Evolutionary conservation across 768 basidiomycete species (phyloP).

Genomic region (Tricholoma matsutake): DNA sequence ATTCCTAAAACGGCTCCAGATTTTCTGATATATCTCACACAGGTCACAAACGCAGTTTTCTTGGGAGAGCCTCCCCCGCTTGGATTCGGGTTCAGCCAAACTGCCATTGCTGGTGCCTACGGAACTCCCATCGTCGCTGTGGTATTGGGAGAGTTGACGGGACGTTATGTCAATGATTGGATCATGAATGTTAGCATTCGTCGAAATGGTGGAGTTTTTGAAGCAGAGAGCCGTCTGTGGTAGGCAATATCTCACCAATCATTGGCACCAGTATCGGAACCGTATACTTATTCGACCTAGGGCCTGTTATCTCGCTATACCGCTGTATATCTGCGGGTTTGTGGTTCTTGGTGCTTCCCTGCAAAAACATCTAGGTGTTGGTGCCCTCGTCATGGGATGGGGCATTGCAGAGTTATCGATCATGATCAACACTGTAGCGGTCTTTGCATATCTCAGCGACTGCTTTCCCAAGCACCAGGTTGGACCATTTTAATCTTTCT

Average conservation of each 20-base stretch:
- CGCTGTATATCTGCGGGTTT: constrained; percentile 61
- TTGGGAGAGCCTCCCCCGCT: constrained; percentile 50
- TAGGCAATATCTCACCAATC: constrained; percentile 18
- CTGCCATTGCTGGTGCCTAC: constrained; percentile 50
- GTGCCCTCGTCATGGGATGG: constrained; percentile 64
- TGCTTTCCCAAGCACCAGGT: constrained; percentile 32
- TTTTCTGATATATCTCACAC: not conserved
- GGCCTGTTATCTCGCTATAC: constrained; percentile 58
- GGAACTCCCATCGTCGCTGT: constrained; percentile 57
- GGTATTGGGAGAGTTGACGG: constrained; percentile 48
- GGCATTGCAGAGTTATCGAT: constrained; percentile 54
- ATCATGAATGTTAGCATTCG: constrained; percentile 44
- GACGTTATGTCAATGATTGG: constrained; percentile 52
- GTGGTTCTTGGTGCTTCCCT: constrained; percentile 53
- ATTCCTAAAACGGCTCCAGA: not conserved
- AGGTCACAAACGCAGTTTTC: constrained; percentile 69
- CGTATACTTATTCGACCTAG: constrained; percentile 24
- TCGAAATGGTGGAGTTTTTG: constrained; percentile 55
- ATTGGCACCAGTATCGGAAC: not conserved
- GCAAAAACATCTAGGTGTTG: constrained; percentile 50
- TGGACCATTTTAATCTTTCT: not conserved
- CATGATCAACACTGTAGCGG: constrained; percentile 61
- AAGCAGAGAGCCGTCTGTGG: constrained; percentile 62
- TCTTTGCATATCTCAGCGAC: constrained; percentile 43
- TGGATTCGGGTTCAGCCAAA: constrained; percentile 52